phyloP scores from a whole-genome alignment of 148 eudicot genomes.

The Drosera capensis region DNA sequence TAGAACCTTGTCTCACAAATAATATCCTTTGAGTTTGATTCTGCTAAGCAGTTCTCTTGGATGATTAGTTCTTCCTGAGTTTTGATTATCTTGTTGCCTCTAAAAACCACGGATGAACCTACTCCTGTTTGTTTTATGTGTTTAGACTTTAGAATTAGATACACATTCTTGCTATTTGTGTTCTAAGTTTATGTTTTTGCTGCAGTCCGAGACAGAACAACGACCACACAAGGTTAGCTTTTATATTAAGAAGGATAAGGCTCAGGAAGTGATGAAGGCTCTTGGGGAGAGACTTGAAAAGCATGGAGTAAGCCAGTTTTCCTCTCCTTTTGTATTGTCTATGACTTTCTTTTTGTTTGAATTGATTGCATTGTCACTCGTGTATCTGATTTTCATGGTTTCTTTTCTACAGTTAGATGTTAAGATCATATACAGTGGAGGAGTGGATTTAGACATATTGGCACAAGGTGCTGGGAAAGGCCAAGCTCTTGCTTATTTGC shows the following conservation, averaged over 20 bases:
- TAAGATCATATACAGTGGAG: constrained; percentile 66
- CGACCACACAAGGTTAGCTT: constrained; percentile 61
- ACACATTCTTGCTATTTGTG: not conserved
- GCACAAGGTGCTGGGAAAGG: constrained; percentile 79
- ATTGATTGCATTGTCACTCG: not conserved
- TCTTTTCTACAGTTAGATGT: constrained; percentile 38
- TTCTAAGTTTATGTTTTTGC: not conserved
- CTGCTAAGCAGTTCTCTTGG: no score
- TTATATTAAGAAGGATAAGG: constrained; percentile 52
- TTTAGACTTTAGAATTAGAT: no score
- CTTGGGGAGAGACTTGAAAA: constrained; percentile 39
- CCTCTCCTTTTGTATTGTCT: constrained; percentile 1
- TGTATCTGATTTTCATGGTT: constrained; percentile 3
- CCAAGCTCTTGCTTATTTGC: constrained; percentile 65
- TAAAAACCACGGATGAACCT: no score
- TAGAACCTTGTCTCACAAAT: no score
- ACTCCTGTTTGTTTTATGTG: no score
- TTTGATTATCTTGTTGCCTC: no score
- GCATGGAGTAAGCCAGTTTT: constrained; percentile 67
- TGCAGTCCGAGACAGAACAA: constrained; percentile 56
- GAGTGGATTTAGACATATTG: constrained; percentile 57
- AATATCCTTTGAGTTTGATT: no score
- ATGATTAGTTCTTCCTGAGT: no score
- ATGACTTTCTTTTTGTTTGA: constrained; percentile 1
- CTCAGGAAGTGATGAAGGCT: constrained; percentile 39